Conservation (phyloP, 148 eudicot species). For the Rheum nobile region DNA sequence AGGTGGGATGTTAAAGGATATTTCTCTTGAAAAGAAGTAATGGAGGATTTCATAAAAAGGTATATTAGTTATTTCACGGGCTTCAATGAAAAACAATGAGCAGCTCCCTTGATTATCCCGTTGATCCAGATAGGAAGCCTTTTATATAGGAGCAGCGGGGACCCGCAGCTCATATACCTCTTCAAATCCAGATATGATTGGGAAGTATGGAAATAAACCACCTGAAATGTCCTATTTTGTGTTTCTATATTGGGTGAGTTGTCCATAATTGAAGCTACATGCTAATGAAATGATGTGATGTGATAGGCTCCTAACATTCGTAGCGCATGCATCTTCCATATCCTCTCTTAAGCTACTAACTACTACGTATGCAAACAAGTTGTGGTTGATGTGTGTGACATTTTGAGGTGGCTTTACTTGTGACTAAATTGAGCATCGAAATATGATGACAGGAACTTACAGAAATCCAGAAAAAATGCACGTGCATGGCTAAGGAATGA, state of each 20-base stretch:
- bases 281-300: neutral
- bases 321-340: neutral
- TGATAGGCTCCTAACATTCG: neutral
- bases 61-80: neutral
- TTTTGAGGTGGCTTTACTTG: neutral
- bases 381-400: constrained; percentile 1
- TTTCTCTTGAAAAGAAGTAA: neutral
- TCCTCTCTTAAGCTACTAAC: neutral
- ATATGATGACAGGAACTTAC: constrained; percentile 57
- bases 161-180: neutral
- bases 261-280: neutral
- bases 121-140: neutral
- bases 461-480: constrained; percentile 82
- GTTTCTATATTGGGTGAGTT: neutral
- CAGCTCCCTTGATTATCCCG: neutral
- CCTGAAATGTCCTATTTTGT: neutral
- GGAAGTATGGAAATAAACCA: neutral
- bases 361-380: neutral
- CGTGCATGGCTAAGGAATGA: constrained; percentile 35
- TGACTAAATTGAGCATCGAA: constrained; percentile 2
- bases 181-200: neutral
- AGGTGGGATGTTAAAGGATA: neutral
- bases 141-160: neutral
- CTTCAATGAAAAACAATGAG: neutral
- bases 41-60: neutral